Percentiles rank a stretch among this genome's conserved stretches.
These are phyloP conservation scores for Epichloe sylvatica DNA, from an alignment of 2,329 filamentous ascomycete species.

Conservation along the genomic window DNA sequence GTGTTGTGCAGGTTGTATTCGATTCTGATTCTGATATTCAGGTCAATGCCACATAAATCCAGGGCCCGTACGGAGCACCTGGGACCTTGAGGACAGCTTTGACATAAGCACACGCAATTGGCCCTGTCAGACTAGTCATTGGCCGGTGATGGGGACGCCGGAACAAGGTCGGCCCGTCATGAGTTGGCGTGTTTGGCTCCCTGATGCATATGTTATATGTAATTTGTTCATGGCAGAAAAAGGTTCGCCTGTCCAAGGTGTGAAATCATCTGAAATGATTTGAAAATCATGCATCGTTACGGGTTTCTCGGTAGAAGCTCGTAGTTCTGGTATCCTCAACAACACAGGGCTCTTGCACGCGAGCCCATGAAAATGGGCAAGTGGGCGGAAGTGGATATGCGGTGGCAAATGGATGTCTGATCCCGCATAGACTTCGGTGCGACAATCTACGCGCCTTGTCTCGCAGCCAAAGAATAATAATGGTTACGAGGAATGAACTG, in stretches of 20 bases:
- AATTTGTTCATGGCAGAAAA: too few species aligned
- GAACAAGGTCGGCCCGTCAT: constrained; percentile 1
- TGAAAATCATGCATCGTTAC: too few species aligned
- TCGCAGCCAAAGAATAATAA: neutral
- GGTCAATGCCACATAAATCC: neutral
- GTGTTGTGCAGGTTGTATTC: too few species aligned
- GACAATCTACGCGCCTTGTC: neutral
- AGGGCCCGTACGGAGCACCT: neutral
- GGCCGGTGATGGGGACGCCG: neutral
- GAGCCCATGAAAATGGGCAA: too few species aligned
- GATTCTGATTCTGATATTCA: too few species aligned
- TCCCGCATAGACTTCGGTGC: neutral
- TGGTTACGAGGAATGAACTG: neutral
- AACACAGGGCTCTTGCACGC: neutral
- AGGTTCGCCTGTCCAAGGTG: too few species aligned
- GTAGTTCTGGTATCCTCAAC: neutral
- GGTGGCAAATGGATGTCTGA: neutral
- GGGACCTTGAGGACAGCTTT: constrained; percentile 4
- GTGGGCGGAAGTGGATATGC: neutral
- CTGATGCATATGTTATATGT: neutral
- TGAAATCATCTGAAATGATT: too few species aligned
- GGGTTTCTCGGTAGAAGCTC: too few species aligned
- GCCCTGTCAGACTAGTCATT: neutral
- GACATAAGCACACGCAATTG: constrained; percentile 1
- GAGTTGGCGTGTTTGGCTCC: neutral